A percentile compares a stretch with the other conserved stretches of the same genome.
Evolutionary conservation across 2,329 filamentous ascomycete genomes (phyloP).

Genomic region (Scortechinia acanthostroma): DNA sequence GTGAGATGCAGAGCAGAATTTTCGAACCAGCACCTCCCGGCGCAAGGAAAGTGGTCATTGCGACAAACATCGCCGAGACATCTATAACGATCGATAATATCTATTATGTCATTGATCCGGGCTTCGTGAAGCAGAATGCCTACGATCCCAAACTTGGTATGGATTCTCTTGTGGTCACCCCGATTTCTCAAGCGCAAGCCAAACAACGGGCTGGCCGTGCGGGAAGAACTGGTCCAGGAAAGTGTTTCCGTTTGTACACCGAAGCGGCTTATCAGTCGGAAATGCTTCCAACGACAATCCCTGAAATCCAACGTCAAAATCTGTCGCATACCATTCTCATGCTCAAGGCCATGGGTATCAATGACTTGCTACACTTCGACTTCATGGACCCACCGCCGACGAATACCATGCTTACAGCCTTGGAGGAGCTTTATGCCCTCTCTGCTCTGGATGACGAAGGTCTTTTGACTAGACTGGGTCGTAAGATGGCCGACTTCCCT

Average conservation of each 20-base stretch:
- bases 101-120: conserved; percentile 93
- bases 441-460: conserved; percentile 92
- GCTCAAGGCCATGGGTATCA: conserved; percentile 98
- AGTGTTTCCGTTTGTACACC: conserved; percentile 91
- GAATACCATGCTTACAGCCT: conserved; percentile 91
- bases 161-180: conserved; percentile 91
- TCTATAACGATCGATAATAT: conserved; percentile 97
- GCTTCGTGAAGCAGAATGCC: conserved; percentile 95
- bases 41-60: conserved; percentile 87
- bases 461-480: conserved; percentile 78
- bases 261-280: conserved; percentile 93
- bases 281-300: conserved; percentile 92
- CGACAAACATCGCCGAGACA: conserved; percentile 96
- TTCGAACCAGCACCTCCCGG: conserved; percentile 88
- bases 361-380: conserved; percentile 92
- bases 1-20: conserved; percentile 86
- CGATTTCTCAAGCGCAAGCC: conserved; percentile 92
- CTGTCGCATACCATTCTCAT: conserved; percentile 88
- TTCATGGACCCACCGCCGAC: conserved; percentile 98
- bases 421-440: conserved; percentile 90
- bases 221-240: conserved; percentile 88
- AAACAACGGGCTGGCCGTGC: conserved; percentile 90
- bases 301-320: conserved; percentile 94
- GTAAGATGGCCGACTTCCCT: conserved; percentile 97
- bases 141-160: conserved; percentile 97